A percentile compares a stretch with the other conserved stretches of the same genome.
These are phyloP conservation scores for Trichosporon inkin DNA, from an alignment of 1,284 basidiomycete genomes.

Conservation along the genomic window DNA sequence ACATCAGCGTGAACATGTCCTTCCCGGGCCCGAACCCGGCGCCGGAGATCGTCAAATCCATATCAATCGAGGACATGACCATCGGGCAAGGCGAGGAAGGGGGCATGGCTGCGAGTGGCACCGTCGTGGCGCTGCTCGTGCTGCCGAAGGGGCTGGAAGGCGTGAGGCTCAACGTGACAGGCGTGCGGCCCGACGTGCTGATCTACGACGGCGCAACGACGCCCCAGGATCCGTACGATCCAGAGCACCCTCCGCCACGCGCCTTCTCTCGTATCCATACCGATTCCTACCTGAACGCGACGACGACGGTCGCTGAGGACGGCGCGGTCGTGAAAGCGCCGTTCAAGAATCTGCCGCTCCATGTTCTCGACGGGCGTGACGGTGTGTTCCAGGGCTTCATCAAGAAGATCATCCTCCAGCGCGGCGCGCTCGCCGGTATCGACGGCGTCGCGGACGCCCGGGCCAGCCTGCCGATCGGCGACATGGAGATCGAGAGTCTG, in stretches of 20 bases:
- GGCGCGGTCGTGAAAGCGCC: slow-evolving; percentile 40
- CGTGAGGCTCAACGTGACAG: slow-evolving; percentile 36
- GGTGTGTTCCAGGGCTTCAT: slow-evolving; percentile 45
- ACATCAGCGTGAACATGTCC: slow-evolving; percentile 32
- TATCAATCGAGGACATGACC: slow-evolving; percentile 49
- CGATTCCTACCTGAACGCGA: slow-evolving; percentile 21
- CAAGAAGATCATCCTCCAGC: slow-evolving; percentile 47
- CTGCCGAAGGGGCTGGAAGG: slow-evolving; percentile 36
- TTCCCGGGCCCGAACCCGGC: slow-evolving; percentile 45
- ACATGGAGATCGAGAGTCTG: slow-evolving; percentile 31
- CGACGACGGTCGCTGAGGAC: slow-evolving; percentile 16
- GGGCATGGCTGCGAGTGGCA: slow-evolving; percentile 42
- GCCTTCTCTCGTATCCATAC: slow-evolving; percentile 31
- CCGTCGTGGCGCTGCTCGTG: slow-evolving; percentile 41
- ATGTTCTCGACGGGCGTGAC: slow-evolving; percentile 44
- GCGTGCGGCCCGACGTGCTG: slow-evolving; percentile 45
- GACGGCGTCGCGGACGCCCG: slow-evolving; percentile 39
- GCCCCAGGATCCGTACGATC: slow-evolving; percentile 20
- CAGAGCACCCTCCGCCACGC: slow-evolving; percentile 19
- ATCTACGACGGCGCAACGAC: slow-evolving; percentile 40
- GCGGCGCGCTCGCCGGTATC: slow-evolving; percentile 48
- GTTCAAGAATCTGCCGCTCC: slow-evolving; percentile 39
- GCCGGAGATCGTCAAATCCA: slow-evolving; percentile 43
- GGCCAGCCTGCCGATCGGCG: slow-evolving; percentile 31
- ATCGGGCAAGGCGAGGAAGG: slow-evolving; percentile 22